Percentiles rank a stretch among this genome's conserved stretches.
Conservation (phyloP, 495 filamentous ascomycete genomes). For the Wilcoxina mikolae region DNA sequence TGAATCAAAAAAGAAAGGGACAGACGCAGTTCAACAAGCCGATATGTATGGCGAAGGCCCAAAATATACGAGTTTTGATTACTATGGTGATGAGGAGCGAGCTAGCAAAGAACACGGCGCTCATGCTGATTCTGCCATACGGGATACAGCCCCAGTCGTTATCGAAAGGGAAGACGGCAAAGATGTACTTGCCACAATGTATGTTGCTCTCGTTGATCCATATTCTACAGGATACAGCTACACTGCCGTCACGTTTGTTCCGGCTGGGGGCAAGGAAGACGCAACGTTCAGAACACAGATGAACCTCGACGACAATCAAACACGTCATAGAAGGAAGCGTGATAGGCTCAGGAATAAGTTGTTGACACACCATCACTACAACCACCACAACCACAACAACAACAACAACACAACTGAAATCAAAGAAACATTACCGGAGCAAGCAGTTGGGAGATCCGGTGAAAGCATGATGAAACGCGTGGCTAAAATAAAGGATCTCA, state of each 20-base stretch:
- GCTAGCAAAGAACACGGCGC: not conserved
- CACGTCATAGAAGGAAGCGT: not conserved
- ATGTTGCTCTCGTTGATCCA: constrained; percentile 9
- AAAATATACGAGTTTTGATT: constrained; percentile 8
- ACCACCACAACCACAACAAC: not conserved
- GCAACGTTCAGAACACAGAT: constrained; percentile 1
- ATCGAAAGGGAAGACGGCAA: constrained; percentile 9
- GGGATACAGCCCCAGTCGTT: constrained; percentile 17
- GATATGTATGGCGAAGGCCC: constrained; percentile 19
- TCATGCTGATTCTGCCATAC: not conserved
- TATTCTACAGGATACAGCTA: constrained; percentile 3
- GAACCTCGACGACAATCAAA: not conserved
- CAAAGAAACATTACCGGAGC: not conserved
- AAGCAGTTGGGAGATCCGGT: constrained; percentile 5
- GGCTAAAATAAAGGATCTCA: constrained; percentile 18
- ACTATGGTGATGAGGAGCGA: constrained; percentile 5
- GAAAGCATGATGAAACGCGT: constrained; percentile 14
- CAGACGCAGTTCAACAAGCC: constrained; percentile 9
- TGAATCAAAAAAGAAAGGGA: constrained; percentile 14
- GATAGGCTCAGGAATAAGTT: constrained; percentile 1
- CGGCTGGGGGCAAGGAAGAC: not conserved
- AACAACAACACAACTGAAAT: not conserved
- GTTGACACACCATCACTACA: not conserved
- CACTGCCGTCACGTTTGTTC: constrained; percentile 5
- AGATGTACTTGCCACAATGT: constrained; percentile 2